Evolutionary conservation across 495 filamentous ascomycete genomes (phyloP), one percentile per base, ranked within the genome.

Genomic region (Alectoria sarmentosa): DNA sequence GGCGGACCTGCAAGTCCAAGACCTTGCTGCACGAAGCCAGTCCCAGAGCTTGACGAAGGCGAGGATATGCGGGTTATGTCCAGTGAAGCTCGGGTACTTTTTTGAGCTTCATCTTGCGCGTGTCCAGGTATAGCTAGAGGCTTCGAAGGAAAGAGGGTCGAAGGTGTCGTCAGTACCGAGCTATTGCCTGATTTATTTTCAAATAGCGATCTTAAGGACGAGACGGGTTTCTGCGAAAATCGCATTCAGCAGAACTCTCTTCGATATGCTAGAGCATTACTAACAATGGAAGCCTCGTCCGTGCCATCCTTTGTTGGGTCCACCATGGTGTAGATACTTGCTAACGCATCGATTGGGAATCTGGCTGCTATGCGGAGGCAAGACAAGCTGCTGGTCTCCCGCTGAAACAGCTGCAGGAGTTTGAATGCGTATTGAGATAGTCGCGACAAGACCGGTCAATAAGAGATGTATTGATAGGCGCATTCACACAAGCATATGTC

Each of bases 191-290:
- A 82, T 73, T 96, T 86, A 64, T 88, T 88, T 79, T 98, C 94
- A 71, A 98, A 98, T 72, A 93, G 88, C 49, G 92, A 94, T 57
- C 90, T 83, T 39, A 98, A 79, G 55, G 93, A 96, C 49, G 94
- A 98, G 34, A 98, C 94, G 0, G 94, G 90, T 79, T 83, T 79
- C 79, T 82, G 67, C 44, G 67, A 46, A 54, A 19, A 60, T 15
- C 21, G 49, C 52, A 58, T 65, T 63, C 30, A 68, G 63, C 60
- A 58, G 60, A 57, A 73, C 64, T 72, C 66, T 55, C 55, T 42
- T 63, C 62, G 44, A 71, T 54, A 60, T 52, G 70, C 66, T 28
- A 21, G 30, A n/a, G 28, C 30, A 3, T 15, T 37, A 72, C 80
- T 70, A 76, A 83, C 81, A 73, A 79, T 77, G 38, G 77, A 73